Evolutionary conservation across 2,329 filamentous ascomycete species (phyloP).

Genomic region (Claviceps sp.): DNA sequence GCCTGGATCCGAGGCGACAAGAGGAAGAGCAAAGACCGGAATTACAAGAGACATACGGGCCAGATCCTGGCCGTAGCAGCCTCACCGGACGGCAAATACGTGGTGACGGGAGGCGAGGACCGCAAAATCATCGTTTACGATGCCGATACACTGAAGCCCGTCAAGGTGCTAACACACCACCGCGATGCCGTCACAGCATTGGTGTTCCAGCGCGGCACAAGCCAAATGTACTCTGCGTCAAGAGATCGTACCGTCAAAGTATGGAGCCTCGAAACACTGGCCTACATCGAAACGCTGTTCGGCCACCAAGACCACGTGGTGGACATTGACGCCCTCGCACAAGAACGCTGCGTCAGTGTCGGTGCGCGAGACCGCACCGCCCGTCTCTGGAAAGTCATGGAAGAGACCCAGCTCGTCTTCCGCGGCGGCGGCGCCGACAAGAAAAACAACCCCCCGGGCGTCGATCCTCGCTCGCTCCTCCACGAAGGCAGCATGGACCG

Average conservation of each 20-base stretch:
- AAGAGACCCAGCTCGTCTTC: conserved; percentile 92
- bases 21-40: conserved; percentile 45
- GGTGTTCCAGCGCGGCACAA: conserved; percentile 74
- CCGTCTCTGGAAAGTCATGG: conserved; percentile 87
- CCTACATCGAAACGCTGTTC: conserved; percentile 91
- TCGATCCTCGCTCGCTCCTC: conserved; percentile 40
- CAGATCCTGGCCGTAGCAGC: conserved; percentile 75
- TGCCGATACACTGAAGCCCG: conserved; percentile 60
- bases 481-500: conserved; percentile 81
- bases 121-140: conserved; percentile 80
- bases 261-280: conserved; percentile 83
- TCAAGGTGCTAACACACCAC: conserved; percentile 83
- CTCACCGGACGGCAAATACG: conserved; percentile 77
- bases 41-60: conserved; percentile 65
- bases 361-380: conserved; percentile 86
- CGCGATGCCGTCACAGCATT: conserved; percentile 76
- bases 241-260: conserved; percentile 90
- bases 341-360: conserved; percentile 83
- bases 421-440: conserved; percentile 61
- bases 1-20: conserved; percentile 49
- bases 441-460: conserved; percentile 31
- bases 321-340: conserved; percentile 67
- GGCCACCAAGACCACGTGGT: conserved; percentile 88
- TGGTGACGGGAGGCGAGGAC: conserved; percentile 82
- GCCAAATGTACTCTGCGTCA: conserved; percentile 84